Evolutionary conservation across 2,329 filamentous ascomycete genomes (phyloP).

Genomic region (Bipolaris oryzae): DNA sequence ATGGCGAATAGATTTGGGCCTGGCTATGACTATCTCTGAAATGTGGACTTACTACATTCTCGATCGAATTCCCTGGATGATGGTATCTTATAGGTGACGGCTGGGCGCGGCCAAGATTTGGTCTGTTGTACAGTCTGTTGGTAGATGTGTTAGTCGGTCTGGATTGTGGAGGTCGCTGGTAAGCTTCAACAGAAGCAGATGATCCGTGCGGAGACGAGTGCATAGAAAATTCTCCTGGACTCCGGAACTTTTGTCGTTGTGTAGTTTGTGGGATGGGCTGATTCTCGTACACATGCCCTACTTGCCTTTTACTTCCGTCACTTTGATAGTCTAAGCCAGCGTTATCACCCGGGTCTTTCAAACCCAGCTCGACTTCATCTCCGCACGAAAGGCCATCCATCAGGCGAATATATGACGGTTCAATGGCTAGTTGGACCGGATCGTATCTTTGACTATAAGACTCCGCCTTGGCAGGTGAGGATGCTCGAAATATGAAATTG

Average conservation of each 20-base stretch:
- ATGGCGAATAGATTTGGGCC: conserved; percentile 16
- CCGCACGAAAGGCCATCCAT: conserved; percentile 38
- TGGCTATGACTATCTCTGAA: conserved; percentile 36
- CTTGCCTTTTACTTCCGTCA: conserved; percentile 3
- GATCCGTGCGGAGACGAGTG: conserved; percentile 23
- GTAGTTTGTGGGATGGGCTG: neutral
- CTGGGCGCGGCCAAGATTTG: neutral
- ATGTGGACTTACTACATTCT: conserved; percentile 51
- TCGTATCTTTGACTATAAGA: neutral
- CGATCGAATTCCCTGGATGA: conserved; percentile 23
- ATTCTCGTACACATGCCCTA: neutral
- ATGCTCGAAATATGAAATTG: conserved; percentile 28
- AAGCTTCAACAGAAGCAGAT: conserved; percentile 1
- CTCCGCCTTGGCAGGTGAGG: conserved; percentile 22
- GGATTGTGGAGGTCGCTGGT: conserved; percentile 7
- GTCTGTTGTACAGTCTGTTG: conserved; percentile 11
- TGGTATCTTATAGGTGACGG: conserved; percentile 2
- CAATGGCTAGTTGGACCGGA: conserved; percentile 22
- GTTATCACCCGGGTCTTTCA: conserved; percentile 36
- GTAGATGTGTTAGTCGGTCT: conserved; percentile 11
- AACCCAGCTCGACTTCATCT: conserved; percentile 29
- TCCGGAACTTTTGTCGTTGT: conserved; percentile 15
- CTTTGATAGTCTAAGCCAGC: neutral
- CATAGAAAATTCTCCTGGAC: conserved; percentile 25
- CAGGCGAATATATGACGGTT: conserved; percentile 39